Evolutionary conservation across 352 stramenopile genomes (phyloP), one percentile per base, ranked within the genome.

Genomic region (Globisporangium cylindrosporum): DNA sequence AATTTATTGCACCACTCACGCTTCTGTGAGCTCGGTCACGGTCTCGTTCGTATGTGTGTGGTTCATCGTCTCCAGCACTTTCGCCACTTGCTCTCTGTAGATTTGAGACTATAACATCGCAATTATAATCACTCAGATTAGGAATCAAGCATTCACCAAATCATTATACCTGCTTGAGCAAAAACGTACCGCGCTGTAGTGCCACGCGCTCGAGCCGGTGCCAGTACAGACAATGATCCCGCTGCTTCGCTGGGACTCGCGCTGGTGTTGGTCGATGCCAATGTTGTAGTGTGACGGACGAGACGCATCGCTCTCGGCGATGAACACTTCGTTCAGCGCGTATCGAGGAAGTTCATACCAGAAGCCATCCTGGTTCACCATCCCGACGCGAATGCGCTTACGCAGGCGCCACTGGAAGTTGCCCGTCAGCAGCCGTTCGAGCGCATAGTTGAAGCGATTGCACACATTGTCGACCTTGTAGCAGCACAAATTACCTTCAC

Each of bases 281-380:
- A 96, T 94, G 60, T 95, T 93, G 80, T 96, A 94, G 68, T 93
- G 84, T 51, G 87, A 94, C 43, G 89, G 89, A 1, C 88, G 87
- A 29, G 87, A 94, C 38, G 89, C 84, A 38, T 96, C 89, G 25
- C 83, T 88, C 73, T 96, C 89, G 9, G 89, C 89, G 66, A 96
- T 95, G 65, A 96, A 96, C 49, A 96, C 88, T 80, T 96, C 89
- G 66, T 96, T 96, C 32, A 96, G 74, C 34, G 89, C 89, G 60
- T 91, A 96, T 14, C 85, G 88, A 46, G 88, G 87, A 20, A 96
- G 69, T 51, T 96, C 87, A 49, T 94, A 92, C 84, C 89, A 94
- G 70, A 87, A 94, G 3, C 88, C 88, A 70, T 96, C 88, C 56
- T 94, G 88, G 68, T 96, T 94, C 36, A 96, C 88, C 86, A 96